Conservation (phyloP, 164 flowering plant species). For the Dillenia turbinata region DNA sequence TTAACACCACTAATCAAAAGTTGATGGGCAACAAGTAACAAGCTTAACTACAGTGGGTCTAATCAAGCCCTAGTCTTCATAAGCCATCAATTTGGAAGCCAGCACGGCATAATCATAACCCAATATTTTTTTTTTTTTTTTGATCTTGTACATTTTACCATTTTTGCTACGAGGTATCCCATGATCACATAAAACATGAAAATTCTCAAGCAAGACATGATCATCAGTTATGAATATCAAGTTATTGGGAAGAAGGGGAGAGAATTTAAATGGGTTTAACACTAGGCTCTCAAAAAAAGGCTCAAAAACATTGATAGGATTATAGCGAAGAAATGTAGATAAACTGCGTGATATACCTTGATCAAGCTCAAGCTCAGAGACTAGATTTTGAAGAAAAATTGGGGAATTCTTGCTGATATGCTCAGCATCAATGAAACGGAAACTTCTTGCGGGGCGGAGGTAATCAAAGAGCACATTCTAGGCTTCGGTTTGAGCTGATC, state of each 20-base stretch:
- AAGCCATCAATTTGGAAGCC: constrained; percentile 41
- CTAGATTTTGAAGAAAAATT: constrained; percentile 32
- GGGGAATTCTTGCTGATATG: constrained; percentile 63
- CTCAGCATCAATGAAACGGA: constrained; percentile 48
- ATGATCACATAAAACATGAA: constrained; percentile 44
- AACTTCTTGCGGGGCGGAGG: constrained; percentile 49
- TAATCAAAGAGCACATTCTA: constrained; percentile 52
- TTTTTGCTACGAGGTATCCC: constrained; percentile 55
- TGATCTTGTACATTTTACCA: constrained; percentile 54
- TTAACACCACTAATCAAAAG: constrained; percentile 44
- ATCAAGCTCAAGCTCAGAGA: constrained; percentile 35
- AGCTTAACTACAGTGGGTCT: constrained; percentile 36
- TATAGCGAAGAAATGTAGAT: constrained; percentile 34
- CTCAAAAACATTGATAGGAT: constrained; percentile 69
- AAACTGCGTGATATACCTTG: constrained; percentile 30
- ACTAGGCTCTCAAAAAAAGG: constrained; percentile 74
- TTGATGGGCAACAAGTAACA: constrained; percentile 38
- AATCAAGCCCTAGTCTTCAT: constrained; percentile 45
- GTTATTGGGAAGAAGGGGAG: constrained; percentile 34
- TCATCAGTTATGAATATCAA: constrained; percentile 57
- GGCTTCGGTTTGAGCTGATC: constrained; percentile 38
- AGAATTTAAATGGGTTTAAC: constrained; percentile 34
- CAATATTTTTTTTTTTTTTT: constrained; percentile 37
- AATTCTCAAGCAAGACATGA: constrained; percentile 46
- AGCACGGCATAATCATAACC: constrained; percentile 39